Base-by-base conservation (phyloP, 2,329 filamentous ascomycete genomes). In the Aspergillus spinulosporus region DNA sequence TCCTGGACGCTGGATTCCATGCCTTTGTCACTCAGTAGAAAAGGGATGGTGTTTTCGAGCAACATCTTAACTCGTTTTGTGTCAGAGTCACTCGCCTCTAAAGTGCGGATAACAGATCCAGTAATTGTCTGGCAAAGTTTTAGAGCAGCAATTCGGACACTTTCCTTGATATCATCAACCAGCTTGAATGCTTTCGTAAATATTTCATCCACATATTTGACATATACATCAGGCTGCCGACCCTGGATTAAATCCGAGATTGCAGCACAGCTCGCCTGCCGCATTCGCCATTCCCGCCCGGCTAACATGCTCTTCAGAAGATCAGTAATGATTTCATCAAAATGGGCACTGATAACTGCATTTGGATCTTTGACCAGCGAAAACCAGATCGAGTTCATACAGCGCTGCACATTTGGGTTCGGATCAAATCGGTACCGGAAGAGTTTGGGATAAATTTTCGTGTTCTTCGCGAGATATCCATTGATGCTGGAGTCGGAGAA, bases 381-480 rank as follows among this genome's bases (percentile, higher is more conserved):
- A 66, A 89, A 92, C 94, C 94, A 99, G 62, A 99, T 97, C 60
- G 95, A 91, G 56, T 96, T 92, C 94, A 99, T 99, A 0, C 93
- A 96, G 47, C 87, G 83, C 70, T 93, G 90, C 9, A 97, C 94
- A 62, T 96, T 96, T 1, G 87, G 82, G 68, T 97, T 97, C 0
- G 94, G 94, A 72, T 99, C 94, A 59, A 97, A 97, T 49, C 92
- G 83, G 74, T 97, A 99, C 47, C 94, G 85, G 74, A 88, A 99
- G 1, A 99, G 83, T 75, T 97, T 97, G 0, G 92, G 91, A 66
- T 97, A 97, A 12, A 99, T 83, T 71, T 96, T 97, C 0, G 92
- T 92, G 65, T 97, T 96, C 57, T 94, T 83, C 0, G 83, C 77
- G n/a, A 88, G 74, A 66, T 87, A 87, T 1, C 84, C 84, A 64